Base-by-base conservation (phyloP, 78 protist species). In the Speleostelium caveatum region DNA sequence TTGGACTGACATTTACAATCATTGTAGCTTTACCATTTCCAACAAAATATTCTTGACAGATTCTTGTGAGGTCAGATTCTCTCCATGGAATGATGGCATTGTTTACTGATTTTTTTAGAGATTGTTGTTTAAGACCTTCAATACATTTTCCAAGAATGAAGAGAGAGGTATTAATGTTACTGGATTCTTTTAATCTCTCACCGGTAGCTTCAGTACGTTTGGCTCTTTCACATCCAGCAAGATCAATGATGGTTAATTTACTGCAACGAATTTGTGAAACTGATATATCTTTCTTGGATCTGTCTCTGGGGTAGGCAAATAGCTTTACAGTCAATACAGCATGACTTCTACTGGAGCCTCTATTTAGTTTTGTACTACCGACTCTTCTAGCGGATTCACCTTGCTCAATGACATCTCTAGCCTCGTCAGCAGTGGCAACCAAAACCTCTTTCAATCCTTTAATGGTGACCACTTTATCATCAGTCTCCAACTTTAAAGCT, bases 211-310 rank as follows among this genome's bases (percentile, higher is more conserved):
- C 71, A 51, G 96, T 88, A 58, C 83, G 61, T 26, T 17, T 10
- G 19, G 77, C 60, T 49, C 95, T 28, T 69, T 95, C 97, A n/a
- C 95, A 79, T 10, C 97, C 97, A 24, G 97, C 97, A 16, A 95
- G 86, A 77, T 95, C 97, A n/a, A 95, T 83, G 56, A 95, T 62
- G 42, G 79, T 33, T 41, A 95, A 68, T 39, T 83, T 71, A 68
- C 61, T n/a, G 65, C 16, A 61, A 38, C 86, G 88, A 61, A 73
- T 65, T 35, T 65, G 39, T 0, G 16, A 1, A 33, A 42, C n/a
- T 12, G 24, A 33, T 19, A 73, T 35, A 2, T 73, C 73, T 10
- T 42, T 17, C n/a, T 35, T 55, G 12, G 65, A 28, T 19, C n/a
- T 8, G 71, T 41, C 53, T 4, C 60, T 35, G 39, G 94, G 94